phyloP scores from a whole-genome alignment of 2,329 filamentous ascomycete species.

The Juglanconis juglandina region DNA sequence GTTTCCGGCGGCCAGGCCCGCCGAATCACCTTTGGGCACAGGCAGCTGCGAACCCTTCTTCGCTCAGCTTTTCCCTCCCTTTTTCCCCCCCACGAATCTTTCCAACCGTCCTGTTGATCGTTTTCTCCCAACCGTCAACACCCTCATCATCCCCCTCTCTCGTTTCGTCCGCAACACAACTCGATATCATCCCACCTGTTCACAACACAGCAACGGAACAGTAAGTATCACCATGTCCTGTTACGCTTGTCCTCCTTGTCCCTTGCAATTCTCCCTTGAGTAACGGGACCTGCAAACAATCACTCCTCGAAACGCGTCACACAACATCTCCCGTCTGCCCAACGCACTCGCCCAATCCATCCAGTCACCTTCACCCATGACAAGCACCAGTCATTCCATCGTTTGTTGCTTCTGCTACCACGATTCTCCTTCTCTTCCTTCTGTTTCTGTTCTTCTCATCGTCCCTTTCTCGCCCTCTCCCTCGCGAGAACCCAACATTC shows the following conservation, averaged over 20 bases:
- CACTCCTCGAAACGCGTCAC: slow-evolving; percentile 17
- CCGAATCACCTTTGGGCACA: background rate
- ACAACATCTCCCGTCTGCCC: slow-evolving; percentile 17
- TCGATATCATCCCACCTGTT: background rate
- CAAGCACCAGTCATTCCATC: slow-evolving; percentile 1
- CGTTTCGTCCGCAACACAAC: background rate
- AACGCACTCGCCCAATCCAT: slow-evolving; percentile 1
- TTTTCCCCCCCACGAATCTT: background rate
- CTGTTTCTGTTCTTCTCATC: background rate
- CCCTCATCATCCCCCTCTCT: background rate
- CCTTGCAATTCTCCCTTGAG: slow-evolving; percentile 10
- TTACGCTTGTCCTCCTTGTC: slow-evolving; percentile 10
- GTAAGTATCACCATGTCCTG: slow-evolving; percentile 10
- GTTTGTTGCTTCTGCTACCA: background rate
- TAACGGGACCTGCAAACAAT: slow-evolving; percentile 17
- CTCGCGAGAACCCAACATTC: background rate
- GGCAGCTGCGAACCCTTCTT: background rate
- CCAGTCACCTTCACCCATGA: slow-evolving; percentile 5
- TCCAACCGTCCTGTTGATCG: background rate
- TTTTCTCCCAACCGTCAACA: background rate
- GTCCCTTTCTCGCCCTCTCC: background rate
- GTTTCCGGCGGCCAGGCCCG: background rate
- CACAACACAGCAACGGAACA: background rate
- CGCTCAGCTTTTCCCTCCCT: background rate
- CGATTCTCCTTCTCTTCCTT: background rate